phyloP scores from a whole-genome alignment of 805 yeast species.

The Suhomyces prunicola region DNA sequence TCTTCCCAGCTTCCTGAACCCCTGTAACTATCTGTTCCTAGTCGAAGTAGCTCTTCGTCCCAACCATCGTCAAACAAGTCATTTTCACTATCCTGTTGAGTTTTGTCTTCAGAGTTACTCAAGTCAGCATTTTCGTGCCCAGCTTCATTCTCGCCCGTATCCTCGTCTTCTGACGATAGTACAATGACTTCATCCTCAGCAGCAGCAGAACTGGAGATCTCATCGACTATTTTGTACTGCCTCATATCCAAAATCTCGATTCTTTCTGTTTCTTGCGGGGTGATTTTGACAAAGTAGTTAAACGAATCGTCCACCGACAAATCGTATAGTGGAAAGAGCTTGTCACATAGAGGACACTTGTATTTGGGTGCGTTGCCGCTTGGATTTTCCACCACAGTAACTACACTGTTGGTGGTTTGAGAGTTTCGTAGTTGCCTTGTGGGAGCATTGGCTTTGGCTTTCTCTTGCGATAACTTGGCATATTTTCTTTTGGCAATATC shows the following conservation, averaged over 20 bases:
- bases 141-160: background rate
- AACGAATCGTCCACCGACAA: constrained; percentile 36
- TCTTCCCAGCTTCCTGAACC: constrained; percentile 40
- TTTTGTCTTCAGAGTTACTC: background rate
- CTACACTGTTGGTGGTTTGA: background rate
- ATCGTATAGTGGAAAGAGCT: constrained; percentile 29
- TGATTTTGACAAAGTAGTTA: constrained; percentile 40
- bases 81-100: constrained; percentile 9
- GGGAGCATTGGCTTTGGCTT: background rate
- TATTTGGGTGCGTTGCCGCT: constrained; percentile 21
- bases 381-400: constrained; percentile 2
- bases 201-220: constrained; percentile 10
- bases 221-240: constrained; percentile 33
- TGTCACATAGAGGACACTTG: constrained; percentile 42
- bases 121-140: too few relatives aligned
- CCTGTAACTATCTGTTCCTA: constrained; percentile 8
- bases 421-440: background rate
- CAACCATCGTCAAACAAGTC: constrained; percentile 28
- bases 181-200: constrained; percentile 24
- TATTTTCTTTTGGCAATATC: constrained; percentile 17
- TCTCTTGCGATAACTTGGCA: constrained; percentile 10
- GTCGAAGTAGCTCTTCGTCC: constrained; percentile 24
- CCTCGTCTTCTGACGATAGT: constrained; percentile 31
- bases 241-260: constrained; percentile 35
- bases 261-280: constrained; percentile 31